Conservation (phyloP, 495 filamentous ascomycete species). For the Venustampulla echinocandica region DNA sequence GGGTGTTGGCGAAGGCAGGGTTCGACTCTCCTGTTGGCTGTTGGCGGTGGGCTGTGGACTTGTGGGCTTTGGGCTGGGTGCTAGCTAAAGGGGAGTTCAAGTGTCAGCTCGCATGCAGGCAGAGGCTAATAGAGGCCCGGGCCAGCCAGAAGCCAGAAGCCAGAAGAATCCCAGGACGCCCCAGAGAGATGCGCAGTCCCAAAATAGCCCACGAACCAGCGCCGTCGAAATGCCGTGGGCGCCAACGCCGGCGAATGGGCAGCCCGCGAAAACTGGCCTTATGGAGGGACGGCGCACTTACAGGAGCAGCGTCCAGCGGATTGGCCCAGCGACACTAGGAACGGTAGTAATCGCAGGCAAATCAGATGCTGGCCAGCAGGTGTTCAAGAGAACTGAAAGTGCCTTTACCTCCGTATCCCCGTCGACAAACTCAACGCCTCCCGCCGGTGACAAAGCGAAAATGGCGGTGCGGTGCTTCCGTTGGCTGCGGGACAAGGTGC, state of each 20-base stretch:
- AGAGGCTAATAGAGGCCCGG: neutral
- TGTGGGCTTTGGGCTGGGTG: constrained; percentile 18
- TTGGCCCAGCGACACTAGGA: constrained; percentile 1
- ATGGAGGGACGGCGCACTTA: neutral
- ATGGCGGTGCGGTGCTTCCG: neutral
- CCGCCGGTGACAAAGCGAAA: constrained; percentile 13
- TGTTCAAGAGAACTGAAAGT: neutral
- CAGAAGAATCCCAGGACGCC: no score
- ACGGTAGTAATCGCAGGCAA: no score
- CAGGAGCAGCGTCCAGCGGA: neutral
- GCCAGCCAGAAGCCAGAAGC: constrained; percentile 3
- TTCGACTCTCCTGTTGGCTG: no score
- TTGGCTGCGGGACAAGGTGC: neutral
- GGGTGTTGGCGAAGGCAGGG: neutral
- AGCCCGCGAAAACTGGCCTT: constrained; percentile 7
- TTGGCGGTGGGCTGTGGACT: no score
- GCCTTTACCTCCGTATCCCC: neutral
- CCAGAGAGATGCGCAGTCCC: constrained; percentile 11
- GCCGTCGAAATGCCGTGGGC: no score
- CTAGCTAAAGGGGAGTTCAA: constrained; percentile 12
- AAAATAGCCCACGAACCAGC: no score
- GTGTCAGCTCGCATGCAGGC: constrained; percentile 19
- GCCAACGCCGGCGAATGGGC: constrained; percentile 18
- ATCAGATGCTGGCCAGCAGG: constrained; percentile 4
- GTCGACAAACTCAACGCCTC: constrained; percentile 2